These are phyloP conservation scores for Angophora floribunda DNA, from an alignment of 345 rosid species.

Conservation along the genomic window DNA sequence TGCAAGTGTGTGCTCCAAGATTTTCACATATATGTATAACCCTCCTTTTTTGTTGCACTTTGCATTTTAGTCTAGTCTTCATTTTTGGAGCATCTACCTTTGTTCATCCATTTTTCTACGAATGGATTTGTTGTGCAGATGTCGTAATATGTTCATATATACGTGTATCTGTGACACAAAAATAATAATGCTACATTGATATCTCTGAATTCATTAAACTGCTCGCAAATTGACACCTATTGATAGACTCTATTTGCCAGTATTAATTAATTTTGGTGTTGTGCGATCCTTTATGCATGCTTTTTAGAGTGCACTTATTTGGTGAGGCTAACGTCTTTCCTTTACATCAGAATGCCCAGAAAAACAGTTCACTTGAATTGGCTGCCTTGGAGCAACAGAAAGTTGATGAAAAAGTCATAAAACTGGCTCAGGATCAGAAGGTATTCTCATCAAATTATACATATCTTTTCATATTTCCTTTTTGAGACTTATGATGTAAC, in stretches of 20 bases:
- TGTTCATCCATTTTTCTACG: neutral
- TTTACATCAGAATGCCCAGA: slow-evolving; percentile 37
- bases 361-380: slow-evolving; percentile 50
- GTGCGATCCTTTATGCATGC: neutral
- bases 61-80: neutral
- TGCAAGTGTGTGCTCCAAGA: neutral
- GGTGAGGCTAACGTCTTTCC: neutral
- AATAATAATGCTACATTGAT: neutral
- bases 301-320: neutral
- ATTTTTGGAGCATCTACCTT: neutral
- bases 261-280: neutral
- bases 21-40: neutral
- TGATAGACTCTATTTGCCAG: neutral
- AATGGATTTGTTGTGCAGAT: neutral
- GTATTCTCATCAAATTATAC: slow-evolving; percentile 13
- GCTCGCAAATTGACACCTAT: neutral
- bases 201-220: neutral
- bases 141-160: neutral
- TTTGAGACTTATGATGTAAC: neutral
- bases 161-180: neutral
- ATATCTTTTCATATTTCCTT: neutral
- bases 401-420: slow-evolving; percentile 63
- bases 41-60: neutral
- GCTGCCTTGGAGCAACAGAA: slow-evolving; percentile 76
- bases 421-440: slow-evolving; percentile 90